Base-by-base conservation (phyloP, 2,329 filamentous ascomycete genomes). In the Cercospora beticola region DNA sequence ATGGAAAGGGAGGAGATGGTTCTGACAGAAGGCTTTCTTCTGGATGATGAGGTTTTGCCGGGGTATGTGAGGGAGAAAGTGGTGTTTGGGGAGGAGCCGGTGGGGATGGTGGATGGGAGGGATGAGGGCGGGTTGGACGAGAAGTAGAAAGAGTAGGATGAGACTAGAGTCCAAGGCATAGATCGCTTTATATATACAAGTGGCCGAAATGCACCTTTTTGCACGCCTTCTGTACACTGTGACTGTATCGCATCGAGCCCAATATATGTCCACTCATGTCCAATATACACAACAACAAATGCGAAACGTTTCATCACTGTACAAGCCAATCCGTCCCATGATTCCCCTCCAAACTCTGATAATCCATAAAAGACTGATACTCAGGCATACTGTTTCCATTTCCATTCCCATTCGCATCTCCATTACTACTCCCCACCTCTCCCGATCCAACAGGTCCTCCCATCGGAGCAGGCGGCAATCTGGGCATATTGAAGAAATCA, bases 401-500 rank as follows among this genome's bases (percentile, higher is more conserved):
- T 5, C 36, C 67, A 76, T 73, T 71, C 8, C 75, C 76, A 43
- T 78, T 77, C 3, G 64, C 74, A 59, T 68, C 66, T 4, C 56
- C 70, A 56, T 73, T 71, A 3, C 69, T 52, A 71, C 75, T 64
- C 75, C 74, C 73, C 7, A 74, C 75, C 31, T 6, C 73, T 70
- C 68, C 77, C 2, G 52, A 9, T 6, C 76, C 75, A 49, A 76
- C 76, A 8, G 64, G 71, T 31, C 66, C 66, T 14, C 43, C 71
- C 21, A 73, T 72, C 1, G 75, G 72, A 16, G 68, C 71, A n/a
- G 78, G 78, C 0, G 86, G 86, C 26, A 97, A 82, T 18, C 93
- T 84, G 0, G 94, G 94, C 66, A 96, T 89, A 77, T 97, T 97
- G 84, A 97, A 97, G 77, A 96, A 97, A 74, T 95, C 92, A 78